Conservation (phyloP, 2,329 filamentous ascomycete genomes). For the Periconia sp. region DNA sequence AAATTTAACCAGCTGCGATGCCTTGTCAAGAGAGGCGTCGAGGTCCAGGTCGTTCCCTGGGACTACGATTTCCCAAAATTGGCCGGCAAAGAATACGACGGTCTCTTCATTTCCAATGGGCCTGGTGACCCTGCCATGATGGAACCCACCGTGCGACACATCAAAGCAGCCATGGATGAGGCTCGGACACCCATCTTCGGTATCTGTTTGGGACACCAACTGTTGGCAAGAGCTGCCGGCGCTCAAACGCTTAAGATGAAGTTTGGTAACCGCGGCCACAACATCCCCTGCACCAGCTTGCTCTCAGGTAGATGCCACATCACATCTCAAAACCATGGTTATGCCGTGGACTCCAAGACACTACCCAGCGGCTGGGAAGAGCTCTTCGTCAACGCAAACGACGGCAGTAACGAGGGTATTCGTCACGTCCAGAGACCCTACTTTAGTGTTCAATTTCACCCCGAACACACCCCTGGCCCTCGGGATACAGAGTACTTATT, state of each 20-base stretch:
- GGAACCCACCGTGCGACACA: conserved; percentile 75
- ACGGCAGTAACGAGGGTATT: conserved; percentile 97
- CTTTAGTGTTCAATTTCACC: conserved; percentile 99
- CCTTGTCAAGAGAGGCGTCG: conserved; percentile 85
- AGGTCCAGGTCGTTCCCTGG: conserved; percentile 94
- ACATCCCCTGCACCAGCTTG: conserved; percentile 96
- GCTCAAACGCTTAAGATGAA: conserved; percentile 94
- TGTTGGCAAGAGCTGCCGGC: conserved; percentile 84
- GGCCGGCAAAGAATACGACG: conserved; percentile 84
- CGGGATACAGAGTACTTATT: conserved; percentile 96
- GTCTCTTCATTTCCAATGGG: conserved; percentile 96
- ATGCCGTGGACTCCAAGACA: conserved; percentile 79
- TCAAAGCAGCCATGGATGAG: conserved; percentile 73
- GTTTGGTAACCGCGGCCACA: conserved; percentile 97
- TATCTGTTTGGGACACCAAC: conserved; percentile 93
- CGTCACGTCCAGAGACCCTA: conserved; percentile 82
- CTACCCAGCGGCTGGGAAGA: conserved; percentile 83
- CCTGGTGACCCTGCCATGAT: conserved; percentile 92
- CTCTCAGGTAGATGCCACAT: conserved; percentile 97
- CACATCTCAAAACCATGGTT: conserved; percentile 98
- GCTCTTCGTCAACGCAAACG: conserved; percentile 97
- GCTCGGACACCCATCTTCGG: conserved; percentile 88
- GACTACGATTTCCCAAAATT: conserved; percentile 84
- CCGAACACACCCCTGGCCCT: conserved; percentile 93
- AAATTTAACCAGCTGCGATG: conserved; percentile 98